phyloP scores from a whole-genome alignment of 805 yeast species.

The Nakazawaea wyomingensis region DNA sequence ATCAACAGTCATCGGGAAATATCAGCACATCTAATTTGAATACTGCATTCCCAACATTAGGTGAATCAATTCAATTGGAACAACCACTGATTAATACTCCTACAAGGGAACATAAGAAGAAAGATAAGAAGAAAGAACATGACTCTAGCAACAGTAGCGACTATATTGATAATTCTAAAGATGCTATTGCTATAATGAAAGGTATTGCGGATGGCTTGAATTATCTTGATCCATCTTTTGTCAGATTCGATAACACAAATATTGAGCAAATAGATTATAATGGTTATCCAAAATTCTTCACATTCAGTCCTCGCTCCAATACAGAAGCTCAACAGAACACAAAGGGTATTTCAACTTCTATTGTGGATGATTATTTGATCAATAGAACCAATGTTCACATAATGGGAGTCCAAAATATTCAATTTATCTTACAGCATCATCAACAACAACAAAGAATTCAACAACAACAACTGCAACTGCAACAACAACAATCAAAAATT shows the following conservation, averaged over 20 bases:
- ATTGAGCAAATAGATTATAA: background rate
- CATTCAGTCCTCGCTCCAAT: background rate
- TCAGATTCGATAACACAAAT: constrained; percentile 2
- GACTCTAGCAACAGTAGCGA: background rate
- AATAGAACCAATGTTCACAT: constrained; percentile 10
- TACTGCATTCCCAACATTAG: constrained; percentile 57
- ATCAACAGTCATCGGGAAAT: constrained; percentile 22
- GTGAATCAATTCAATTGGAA: constrained; percentile 30
- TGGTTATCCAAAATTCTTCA: constrained; percentile 8
- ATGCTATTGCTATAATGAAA: constrained; percentile 2
- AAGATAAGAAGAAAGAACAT: constrained; percentile 11
- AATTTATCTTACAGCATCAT: constrained; percentile 20
- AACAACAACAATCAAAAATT: constrained; percentile 28
- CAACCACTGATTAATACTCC: constrained; percentile 15
- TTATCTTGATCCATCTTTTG: constrained; percentile 8
- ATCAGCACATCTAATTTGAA: constrained; percentile 20
- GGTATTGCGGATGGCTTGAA: constrained; percentile 6
- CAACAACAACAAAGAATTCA: constrained; percentile 23
- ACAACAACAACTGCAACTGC: constrained; percentile 23
- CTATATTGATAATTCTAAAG: background rate
- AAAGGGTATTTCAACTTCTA: background rate
- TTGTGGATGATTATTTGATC: constrained; percentile 7
- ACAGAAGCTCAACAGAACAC: background rate
- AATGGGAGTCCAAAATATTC: constrained; percentile 11
- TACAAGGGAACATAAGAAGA: constrained; percentile 22